Conservation (phyloP, 352 stramenopile species). For the Globisporangium orthogonon region DNA sequence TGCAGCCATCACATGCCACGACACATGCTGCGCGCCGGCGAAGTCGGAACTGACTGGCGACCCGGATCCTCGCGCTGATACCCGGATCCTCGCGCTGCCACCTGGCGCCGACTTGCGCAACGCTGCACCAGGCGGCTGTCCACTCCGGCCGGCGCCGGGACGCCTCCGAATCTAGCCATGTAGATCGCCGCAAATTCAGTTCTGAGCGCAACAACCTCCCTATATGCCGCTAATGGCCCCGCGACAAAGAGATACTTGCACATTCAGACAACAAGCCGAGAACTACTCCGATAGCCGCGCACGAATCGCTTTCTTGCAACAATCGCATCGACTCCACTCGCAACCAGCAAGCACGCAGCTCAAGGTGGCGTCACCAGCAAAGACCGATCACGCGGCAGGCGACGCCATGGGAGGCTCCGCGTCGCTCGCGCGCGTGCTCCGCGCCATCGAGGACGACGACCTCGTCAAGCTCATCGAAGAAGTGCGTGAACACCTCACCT, state of each 20-base stretch:
- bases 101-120: too few relatives aligned
- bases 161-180: neutral
- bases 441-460: conserved; percentile 52
- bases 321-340: neutral
- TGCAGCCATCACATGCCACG: too few relatives aligned
- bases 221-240: too few relatives aligned
- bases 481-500: conserved; percentile 17
- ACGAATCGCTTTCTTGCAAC: too few relatives aligned
- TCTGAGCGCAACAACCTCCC: too few relatives aligned
- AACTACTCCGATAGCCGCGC: neutral
- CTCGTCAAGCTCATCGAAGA: conserved; percentile 36
- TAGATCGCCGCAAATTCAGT: too few relatives aligned
- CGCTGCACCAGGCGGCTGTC: too few relatives aligned
- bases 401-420: conserved; percentile 28
- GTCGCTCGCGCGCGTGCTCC: conserved; percentile 53
- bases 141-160: too few relatives aligned
- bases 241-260: neutral
- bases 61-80: too few relatives aligned
- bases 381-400: neutral
- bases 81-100: too few relatives aligned
- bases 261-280: neutral
- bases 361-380: neutral
- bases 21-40: too few relatives aligned
- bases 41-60: too few relatives aligned
- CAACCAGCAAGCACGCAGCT: neutral